phyloP scores from a whole-genome alignment of 352 stramenopile genomes.

The Pythium volutum region DNA sequence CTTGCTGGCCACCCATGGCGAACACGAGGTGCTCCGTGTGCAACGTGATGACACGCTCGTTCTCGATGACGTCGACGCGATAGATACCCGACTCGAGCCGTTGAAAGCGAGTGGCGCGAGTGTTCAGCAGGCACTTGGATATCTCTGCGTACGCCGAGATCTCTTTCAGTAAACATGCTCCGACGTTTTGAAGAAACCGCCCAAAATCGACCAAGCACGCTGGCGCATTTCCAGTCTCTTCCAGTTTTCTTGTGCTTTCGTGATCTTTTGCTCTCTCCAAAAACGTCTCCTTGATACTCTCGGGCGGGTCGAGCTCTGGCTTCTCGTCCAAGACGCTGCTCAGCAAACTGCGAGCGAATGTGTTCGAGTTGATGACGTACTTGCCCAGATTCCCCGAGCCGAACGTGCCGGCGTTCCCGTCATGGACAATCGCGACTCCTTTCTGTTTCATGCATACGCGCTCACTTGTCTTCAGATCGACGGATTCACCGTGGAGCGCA shows the following conservation, averaged over 20 bases:
- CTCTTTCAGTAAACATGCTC: conserved; percentile 40
- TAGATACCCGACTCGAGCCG: conserved; percentile 46
- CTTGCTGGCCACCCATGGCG: conserved; percentile 63
- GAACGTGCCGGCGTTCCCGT: conserved; percentile 47
- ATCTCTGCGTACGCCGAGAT: conserved; percentile 36
- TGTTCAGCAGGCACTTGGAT: conserved; percentile 52
- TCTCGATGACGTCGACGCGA: conserved; percentile 39
- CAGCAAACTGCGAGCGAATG: conserved; percentile 68
- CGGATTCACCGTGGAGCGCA: conserved; percentile 33
- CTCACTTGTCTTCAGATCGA: conserved; percentile 38
- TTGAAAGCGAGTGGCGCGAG: conserved; percentile 43
- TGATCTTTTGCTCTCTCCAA: conserved; percentile 53
- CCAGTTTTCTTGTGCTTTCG: conserved; percentile 49
- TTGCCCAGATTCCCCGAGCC: conserved; percentile 64
- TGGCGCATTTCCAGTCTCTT: conserved; percentile 48
- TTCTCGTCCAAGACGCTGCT: conserved; percentile 80
- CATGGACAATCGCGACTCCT: conserved; percentile 64
- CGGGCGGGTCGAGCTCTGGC: conserved; percentile 63
- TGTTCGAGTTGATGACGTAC: conserved; percentile 88
- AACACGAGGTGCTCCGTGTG: conserved; percentile 64
- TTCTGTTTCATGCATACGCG: conserved; percentile 45
- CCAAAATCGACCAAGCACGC: conserved; percentile 62
- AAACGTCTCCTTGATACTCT: conserved; percentile 73
- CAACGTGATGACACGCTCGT: conserved; percentile 35
- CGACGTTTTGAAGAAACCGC: conserved; percentile 60